phyloP scores from a whole-genome alignment of 2,329 filamentous ascomycete genomes.

The Sporothrix pallida region DNA sequence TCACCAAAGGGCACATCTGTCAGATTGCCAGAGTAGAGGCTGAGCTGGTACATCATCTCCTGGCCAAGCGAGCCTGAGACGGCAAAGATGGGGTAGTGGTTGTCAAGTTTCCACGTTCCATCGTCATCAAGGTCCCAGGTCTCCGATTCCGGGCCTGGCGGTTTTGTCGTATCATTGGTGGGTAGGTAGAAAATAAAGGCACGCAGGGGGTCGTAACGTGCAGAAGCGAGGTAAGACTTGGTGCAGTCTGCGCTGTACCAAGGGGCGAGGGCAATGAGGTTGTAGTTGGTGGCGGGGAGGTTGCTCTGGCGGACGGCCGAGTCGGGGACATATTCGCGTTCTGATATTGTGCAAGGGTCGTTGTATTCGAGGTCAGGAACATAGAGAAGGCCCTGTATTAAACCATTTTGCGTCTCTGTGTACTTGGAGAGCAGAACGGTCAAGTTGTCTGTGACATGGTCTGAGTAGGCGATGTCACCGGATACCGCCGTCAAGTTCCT shows the following conservation, averaged over 20 bases:
- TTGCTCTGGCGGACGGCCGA: constrained; percentile 77
- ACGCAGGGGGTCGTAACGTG: constrained; percentile 63
- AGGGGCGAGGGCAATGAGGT: constrained; percentile 80
- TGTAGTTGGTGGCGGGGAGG: constrained; percentile 71
- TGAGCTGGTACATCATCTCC: constrained; percentile 72
- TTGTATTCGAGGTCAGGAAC: constrained; percentile 70
- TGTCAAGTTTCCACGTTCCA: constrained; percentile 72
- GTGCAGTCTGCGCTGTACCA: constrained; percentile 82
- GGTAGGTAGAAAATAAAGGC: constrained; percentile 69
- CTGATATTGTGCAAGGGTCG: constrained; percentile 67
- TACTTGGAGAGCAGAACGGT: constrained; percentile 77
- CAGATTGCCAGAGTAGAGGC: constrained; percentile 78
- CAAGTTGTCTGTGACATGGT: constrained; percentile 62
- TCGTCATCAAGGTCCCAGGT: constrained; percentile 74
- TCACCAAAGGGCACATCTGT: constrained; percentile 63
- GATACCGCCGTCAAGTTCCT: constrained; percentile 62
- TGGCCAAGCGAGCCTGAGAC: constrained; percentile 71
- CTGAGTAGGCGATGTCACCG: constrained; percentile 58
- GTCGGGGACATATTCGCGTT: constrained; percentile 69
- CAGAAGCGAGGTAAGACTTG: constrained; percentile 69
- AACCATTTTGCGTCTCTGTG: constrained; percentile 61
- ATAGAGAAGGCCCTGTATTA: constrained; percentile 81
- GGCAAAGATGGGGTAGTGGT: constrained; percentile 82
- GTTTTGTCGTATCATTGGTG: constrained; percentile 61
- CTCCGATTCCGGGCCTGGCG: constrained; percentile 67